These are phyloP conservation scores for Myxozyma vanderwaltii DNA, from an alignment of 805 yeast species.

Conservation along the genomic window DNA sequence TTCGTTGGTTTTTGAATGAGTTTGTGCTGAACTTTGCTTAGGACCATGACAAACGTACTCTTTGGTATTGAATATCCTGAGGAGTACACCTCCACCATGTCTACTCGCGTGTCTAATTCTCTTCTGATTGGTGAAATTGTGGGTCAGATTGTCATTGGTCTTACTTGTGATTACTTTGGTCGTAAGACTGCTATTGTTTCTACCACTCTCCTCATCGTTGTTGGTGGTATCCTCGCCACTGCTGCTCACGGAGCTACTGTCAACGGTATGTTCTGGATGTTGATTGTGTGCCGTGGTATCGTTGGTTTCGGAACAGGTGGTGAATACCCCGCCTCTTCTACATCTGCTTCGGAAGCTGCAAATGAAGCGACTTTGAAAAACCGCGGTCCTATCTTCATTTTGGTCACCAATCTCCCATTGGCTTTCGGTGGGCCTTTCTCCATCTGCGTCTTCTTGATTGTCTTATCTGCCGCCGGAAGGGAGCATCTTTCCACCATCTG, in stretches of 20 bases:
- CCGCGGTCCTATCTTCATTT: constrained; percentile 65
- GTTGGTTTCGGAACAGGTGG: constrained; percentile 82
- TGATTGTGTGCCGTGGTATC: constrained; percentile 70
- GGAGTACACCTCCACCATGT: constrained; percentile 49
- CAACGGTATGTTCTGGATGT: constrained; percentile 73
- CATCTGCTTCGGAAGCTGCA: constrained; percentile 72
- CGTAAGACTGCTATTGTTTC: constrained; percentile 58
- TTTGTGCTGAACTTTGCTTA: background rate
- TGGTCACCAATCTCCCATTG: constrained; percentile 73
- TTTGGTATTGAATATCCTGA: constrained; percentile 54
- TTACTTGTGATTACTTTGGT: constrained; percentile 29
- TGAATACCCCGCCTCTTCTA: constrained; percentile 70
- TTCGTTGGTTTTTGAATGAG: background rate
- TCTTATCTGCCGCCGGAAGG: constrained; percentile 56
- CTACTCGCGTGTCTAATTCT: constrained; percentile 70
- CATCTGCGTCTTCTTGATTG: constrained; percentile 65
- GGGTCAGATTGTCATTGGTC: constrained; percentile 68
- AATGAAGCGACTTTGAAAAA: constrained; percentile 58
- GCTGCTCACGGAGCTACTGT: constrained; percentile 66
- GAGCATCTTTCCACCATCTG: constrained; percentile 51
- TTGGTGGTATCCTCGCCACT: constrained; percentile 68
- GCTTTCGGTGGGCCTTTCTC: constrained; percentile 82
- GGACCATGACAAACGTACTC: constrained; percentile 61
- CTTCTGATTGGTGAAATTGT: constrained; percentile 68
- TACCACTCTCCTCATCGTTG: constrained; percentile 61